Evolutionary conservation across 345 rosid species (phyloP).

Genomic region (Citrus inodora): DNA sequence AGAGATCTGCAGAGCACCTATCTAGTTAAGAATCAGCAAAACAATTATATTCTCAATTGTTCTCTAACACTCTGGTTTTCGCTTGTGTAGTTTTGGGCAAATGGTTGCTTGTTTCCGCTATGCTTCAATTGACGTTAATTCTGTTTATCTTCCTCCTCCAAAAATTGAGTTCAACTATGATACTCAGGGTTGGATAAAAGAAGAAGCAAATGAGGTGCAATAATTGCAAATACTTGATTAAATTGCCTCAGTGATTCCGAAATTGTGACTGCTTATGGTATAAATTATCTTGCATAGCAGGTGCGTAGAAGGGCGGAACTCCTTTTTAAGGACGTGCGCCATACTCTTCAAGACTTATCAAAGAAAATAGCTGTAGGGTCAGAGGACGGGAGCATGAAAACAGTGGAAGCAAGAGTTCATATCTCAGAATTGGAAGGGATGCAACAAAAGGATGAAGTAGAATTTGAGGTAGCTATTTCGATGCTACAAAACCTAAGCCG

Average conservation of each 20-base stretch:
- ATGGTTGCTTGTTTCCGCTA: conserved; percentile 99
- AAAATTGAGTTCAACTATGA: conserved; percentile 75
- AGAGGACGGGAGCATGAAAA: conserved; percentile 27
- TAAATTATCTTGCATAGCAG: conserved; percentile 34
- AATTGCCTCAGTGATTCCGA: conserved; percentile 3
- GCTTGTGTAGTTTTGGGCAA: conserved; percentile 68
- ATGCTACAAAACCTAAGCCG: conserved; percentile 1
- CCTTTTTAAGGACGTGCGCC: conserved; percentile 59
- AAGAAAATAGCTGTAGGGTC: conserved; percentile 43
- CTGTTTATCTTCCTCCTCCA: conserved; percentile 79
- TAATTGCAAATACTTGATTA: conserved; percentile 6
- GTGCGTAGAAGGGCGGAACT: conserved; percentile 50
- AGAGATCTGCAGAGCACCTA: not conserved
- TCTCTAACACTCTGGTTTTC: conserved; percentile 22
- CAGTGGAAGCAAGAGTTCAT: conserved; percentile 29
- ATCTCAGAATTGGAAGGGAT: conserved; percentile 57
- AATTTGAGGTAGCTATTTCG: conserved; percentile 60
- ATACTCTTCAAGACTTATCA: conserved; percentile 52
- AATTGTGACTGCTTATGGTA: conserved; percentile 11
- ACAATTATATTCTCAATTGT: conserved; percentile 10
- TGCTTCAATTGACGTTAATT: conserved; percentile 80
- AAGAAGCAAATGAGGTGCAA: conserved; percentile 75
- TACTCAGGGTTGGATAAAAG: conserved; percentile 79
- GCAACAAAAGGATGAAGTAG: conserved; percentile 66
- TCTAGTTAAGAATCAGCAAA: not conserved